Base-by-base conservation (phyloP, 2,329 filamentous ascomycete genomes). In the Shiraia bambusicola region DNA sequence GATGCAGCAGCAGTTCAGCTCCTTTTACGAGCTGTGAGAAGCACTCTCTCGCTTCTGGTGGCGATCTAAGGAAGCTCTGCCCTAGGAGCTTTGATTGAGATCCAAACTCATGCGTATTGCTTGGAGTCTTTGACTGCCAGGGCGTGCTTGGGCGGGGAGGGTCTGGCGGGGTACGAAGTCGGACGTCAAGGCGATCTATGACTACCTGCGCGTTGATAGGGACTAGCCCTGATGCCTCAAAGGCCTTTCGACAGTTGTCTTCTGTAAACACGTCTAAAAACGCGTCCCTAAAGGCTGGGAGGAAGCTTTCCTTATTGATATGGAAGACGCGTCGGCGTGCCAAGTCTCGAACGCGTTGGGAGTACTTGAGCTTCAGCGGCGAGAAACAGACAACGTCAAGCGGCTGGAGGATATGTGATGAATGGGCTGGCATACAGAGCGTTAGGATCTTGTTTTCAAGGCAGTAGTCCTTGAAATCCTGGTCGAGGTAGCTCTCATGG, bases 361-460 rank as follows among this genome's bases (percentile, higher is more conserved):
- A 39, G 43, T 71, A 69, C 38, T 42, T 42, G 10, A 27, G 37
- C 45, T 56, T 56, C 19, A 56, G 45, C 14, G 41, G 44, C 27
- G 30, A 50, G 38, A 54, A 56, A 33, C 46, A 56, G 10, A 46
- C 46, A 9, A 55, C 38, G 27, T 57, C 27, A 46, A 54, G 45
- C 10, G 36, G 47, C 45, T 52, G 34, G 17, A 54, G 47, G n/a
- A 54, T 37, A 37, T 53, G 37, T 8, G 42, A 45, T 16, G 37
- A 26, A 30, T 47, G 32, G 13, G 56, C 6, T 40, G 59, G 66
- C 40, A 72, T 67, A 49, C 37, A 72, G 40, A 70, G 50, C 27
- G 59, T 59, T 37, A 69, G 65, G 50, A 73, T 71, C 31, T 70
- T 65, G 34, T 70, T 45, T n/a, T 61, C 40, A 31, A 45, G 52